Percentiles rank a stretch among this genome's conserved stretches.
These are phyloP conservation scores for Microcos paniculata DNA, from an alignment of 345 rosid species.

Conservation along the genomic window DNA sequence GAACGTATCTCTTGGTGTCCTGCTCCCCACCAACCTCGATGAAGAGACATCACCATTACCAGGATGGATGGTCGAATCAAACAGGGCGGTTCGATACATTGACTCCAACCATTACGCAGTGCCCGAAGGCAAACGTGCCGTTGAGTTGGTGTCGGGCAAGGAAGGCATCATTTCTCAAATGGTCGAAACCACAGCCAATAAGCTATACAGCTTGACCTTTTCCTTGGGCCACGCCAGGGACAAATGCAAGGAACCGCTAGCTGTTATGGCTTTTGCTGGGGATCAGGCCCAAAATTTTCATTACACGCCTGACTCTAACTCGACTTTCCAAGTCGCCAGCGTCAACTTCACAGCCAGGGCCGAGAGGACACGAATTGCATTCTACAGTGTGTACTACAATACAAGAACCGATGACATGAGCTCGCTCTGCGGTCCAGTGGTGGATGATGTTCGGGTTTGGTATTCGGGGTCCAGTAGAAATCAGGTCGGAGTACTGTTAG, in stretches of 20 bases:
- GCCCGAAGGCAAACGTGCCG: conserved; percentile 81
- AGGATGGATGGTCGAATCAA: conserved; percentile 93
- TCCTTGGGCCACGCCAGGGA: conserved; percentile 84
- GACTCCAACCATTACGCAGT: conserved; percentile 85
- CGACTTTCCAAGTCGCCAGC: conserved; percentile 52
- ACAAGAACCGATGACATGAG: conserved; percentile 95
- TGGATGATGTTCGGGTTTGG: conserved; percentile 91
- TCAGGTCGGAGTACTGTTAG: conserved; percentile 26
- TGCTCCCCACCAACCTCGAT: conserved; percentile 90
- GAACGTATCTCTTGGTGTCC: conserved; percentile 81
- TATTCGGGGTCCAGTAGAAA: conserved; percentile 41
- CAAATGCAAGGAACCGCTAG: conserved; percentile 87
- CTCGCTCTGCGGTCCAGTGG: conserved; percentile 95
- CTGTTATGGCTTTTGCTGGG: conserved; percentile 89
- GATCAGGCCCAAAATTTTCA: conserved; percentile 85
- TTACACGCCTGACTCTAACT: conserved; percentile 72
- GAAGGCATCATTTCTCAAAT: conserved; percentile 96
- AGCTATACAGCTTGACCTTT: conserved; percentile 57
- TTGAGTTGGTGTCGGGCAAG: conserved; percentile 88
- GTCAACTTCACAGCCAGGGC: conserved; percentile 91
- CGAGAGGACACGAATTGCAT: conserved; percentile 82
- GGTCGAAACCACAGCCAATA: conserved; percentile 71
- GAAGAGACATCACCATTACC: conserved; percentile 85
- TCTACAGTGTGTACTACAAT: conserved; percentile 89
- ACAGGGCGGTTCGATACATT: conserved; percentile 82